phyloP scores from a whole-genome alignment of 805 yeast genomes.

The Starmerella vaccinii region DNA sequence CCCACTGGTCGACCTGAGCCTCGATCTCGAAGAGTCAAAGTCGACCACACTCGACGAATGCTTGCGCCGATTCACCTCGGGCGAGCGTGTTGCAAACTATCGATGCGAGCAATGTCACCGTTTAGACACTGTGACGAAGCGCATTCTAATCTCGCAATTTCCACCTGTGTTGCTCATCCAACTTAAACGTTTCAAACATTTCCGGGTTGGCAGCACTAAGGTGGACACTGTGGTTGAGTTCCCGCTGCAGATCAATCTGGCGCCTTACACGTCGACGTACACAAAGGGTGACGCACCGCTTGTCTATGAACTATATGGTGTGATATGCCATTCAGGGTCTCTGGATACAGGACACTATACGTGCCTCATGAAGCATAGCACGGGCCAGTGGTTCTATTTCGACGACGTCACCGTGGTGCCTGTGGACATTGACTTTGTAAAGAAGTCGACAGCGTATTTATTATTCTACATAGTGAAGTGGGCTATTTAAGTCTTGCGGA shows the following conservation, averaged over 20 bases:
- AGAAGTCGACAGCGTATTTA: conserved; percentile 60
- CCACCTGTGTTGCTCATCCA: conserved; percentile 79
- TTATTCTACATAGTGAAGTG: conserved; percentile 37
- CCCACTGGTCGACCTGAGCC: conserved; percentile 80
- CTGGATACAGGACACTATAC: conserved; percentile 95
- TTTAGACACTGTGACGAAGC: conserved; percentile 59
- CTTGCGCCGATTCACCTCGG: conserved; percentile 62
- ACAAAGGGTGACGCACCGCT: conserved; percentile 21
- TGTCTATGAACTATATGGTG: conserved; percentile 75
- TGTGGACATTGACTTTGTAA: conserved; percentile 54
- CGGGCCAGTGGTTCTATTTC: conserved; percentile 64
- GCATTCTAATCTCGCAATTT: conserved; percentile 52
- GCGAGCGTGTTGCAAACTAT: conserved; percentile 69
- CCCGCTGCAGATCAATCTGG: conserved; percentile 65
- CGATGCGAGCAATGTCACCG: conserved; percentile 57
- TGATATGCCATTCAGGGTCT: conserved; percentile 82
- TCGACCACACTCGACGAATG: conserved; percentile 47
- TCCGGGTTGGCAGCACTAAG: conserved; percentile 40
- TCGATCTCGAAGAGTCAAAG: conserved; percentile 43
- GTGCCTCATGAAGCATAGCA: conserved; percentile 49
- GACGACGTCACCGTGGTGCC: conserved; percentile 78
- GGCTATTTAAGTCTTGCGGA: conserved; percentile 21
- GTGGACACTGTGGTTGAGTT: conserved; percentile 63
- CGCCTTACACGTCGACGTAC: conserved; percentile 38
- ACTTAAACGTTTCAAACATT: conserved; percentile 62